Evolutionary conservation across 176 grass and related monocot species (phyloP).

Genomic region (Alloteropsis semialata): DNA sequence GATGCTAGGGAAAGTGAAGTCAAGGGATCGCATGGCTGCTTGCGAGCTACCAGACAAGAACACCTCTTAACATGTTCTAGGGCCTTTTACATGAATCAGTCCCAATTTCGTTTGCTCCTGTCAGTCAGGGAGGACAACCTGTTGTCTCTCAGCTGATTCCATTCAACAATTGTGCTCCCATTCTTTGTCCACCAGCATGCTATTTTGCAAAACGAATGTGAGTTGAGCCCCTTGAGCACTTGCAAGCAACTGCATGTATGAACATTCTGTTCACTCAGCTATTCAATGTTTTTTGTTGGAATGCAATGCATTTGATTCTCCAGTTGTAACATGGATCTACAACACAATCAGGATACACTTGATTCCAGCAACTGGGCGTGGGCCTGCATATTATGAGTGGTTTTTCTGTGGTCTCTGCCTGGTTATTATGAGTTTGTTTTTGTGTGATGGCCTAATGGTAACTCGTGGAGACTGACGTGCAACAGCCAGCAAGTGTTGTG

Average conservation of each 20-base stretch:
- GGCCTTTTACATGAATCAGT: not conserved
- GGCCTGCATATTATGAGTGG: too few species aligned
- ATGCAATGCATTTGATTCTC: not conserved
- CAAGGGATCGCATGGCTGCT: slow-evolving; percentile 64
- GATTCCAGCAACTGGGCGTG: too few species aligned
- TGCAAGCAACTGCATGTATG: not conserved
- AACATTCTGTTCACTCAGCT: not conserved
- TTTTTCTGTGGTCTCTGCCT: too few species aligned
- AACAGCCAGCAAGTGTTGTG: too few species aligned
- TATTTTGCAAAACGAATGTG: not conserved
- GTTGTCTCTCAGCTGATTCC: not conserved
- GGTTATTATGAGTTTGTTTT: too few species aligned
- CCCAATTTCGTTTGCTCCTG: not conserved
- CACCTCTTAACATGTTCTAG: slow-evolving; percentile 4
- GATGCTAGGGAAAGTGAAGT: slow-evolving; percentile 80
- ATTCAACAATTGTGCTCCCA: not conserved
- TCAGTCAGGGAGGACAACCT: not conserved
- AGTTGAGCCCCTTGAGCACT: not conserved
- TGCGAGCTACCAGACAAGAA: slow-evolving; percentile 70
- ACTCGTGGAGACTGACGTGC: too few species aligned
- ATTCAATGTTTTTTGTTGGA: not conserved
- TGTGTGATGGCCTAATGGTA: too few species aligned
- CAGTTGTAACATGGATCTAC: not conserved
- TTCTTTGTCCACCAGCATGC: not conserved
- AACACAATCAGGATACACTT: too few species aligned